These are phyloP conservation scores for Pseudogymnoascus verrucosus DNA, from an alignment of 2,329 filamentous ascomycete species.

Conservation along the genomic window DNA sequence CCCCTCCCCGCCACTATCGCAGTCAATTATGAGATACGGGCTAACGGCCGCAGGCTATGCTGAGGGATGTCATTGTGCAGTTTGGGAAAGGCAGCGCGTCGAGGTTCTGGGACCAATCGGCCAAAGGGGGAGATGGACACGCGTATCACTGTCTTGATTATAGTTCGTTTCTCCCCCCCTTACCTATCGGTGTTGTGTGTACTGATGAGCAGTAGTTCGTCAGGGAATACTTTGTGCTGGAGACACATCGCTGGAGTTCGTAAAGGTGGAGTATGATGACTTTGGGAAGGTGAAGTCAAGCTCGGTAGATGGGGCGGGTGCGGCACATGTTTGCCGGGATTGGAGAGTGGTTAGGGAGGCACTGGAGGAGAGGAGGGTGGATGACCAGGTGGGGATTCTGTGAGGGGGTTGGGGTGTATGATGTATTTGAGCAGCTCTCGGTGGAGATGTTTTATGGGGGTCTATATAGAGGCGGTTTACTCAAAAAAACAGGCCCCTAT, in stretches of 20 bases:
- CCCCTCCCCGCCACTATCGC: not conserved
- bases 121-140: conserved; percentile 24
- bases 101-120: conserved; percentile 8
- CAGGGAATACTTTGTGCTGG: conserved; percentile 25
- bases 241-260: conserved; percentile 26
- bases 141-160: conserved; percentile 28
- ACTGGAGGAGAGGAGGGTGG: conserved; percentile 20
- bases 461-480: not conserved
- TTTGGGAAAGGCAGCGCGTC: conserved; percentile 24
- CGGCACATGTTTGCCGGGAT: conserved; percentile 24
- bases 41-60: conserved; percentile 16
- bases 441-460: not conserved
- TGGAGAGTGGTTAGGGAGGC: conserved; percentile 23
- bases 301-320: conserved; percentile 23
- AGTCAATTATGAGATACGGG: not conserved
- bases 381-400: conserved; percentile 23
- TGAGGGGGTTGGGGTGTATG: not conserved
- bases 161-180: conserved; percentile 15
- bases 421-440: not conserved
- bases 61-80: conserved; percentile 25
- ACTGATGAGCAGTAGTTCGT: conserved; percentile 15
- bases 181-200: not conserved
- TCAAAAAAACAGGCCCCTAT: not conserved
- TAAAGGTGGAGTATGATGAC: conserved; percentile 13
- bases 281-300: conserved; percentile 19